Percentiles rank a stretch among this genome's conserved stretches.
These are phyloP conservation scores for Neurospora sublineolata DNA, from an alignment of 495 filamentous ascomycete genomes.

Conservation along the genomic window DNA sequence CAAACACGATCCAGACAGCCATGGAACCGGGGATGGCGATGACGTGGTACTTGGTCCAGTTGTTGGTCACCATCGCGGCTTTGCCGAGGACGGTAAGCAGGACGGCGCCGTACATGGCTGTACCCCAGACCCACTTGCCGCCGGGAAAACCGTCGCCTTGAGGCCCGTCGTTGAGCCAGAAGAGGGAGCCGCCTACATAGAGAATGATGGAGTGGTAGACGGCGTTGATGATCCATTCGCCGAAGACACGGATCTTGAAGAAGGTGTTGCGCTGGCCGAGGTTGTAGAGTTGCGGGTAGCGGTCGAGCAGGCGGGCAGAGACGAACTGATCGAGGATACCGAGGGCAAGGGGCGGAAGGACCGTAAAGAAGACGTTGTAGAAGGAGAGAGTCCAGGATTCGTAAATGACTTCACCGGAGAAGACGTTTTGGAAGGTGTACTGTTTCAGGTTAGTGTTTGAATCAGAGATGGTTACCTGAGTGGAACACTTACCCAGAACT, in stretches of 20 bases:
- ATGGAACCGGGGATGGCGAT: slow-evolving; percentile 92
- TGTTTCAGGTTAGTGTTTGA: slow-evolving; percentile 30
- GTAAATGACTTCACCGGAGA: slow-evolving; percentile 96
- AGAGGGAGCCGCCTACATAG: slow-evolving; percentile 71
- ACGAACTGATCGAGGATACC: slow-evolving; percentile 98
- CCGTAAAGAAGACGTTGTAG: slow-evolving; percentile 98
- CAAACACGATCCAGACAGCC: slow-evolving; percentile 80
- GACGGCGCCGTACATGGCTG: slow-evolving; percentile 78
- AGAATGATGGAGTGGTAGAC: slow-evolving; percentile 93
- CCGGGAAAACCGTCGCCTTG: slow-evolving; percentile 63
- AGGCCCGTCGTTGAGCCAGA: slow-evolving; percentile 69
- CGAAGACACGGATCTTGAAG: slow-evolving; percentile 86
- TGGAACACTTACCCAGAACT: slow-evolving; percentile 74
- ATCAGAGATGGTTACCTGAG: not conserved
- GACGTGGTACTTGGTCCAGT: slow-evolving; percentile 98
- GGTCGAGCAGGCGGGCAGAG: slow-evolving; percentile 87
- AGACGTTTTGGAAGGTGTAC: slow-evolving; percentile 97
- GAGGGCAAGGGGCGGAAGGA: slow-evolving; percentile 85
- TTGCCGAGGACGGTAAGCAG: slow-evolving; percentile 90
- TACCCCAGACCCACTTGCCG: slow-evolving; percentile 97
- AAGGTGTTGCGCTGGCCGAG: slow-evolving; percentile 86
- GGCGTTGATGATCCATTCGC: slow-evolving; percentile 82
- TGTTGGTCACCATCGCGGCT: slow-evolving; percentile 86
- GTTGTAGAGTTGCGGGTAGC: slow-evolving; percentile 93
- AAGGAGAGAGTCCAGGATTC: slow-evolving; percentile 98